phyloP scores from a whole-genome alignment of 2,329 filamentous ascomycete species.

The Sclerotinia glacialis region DNA sequence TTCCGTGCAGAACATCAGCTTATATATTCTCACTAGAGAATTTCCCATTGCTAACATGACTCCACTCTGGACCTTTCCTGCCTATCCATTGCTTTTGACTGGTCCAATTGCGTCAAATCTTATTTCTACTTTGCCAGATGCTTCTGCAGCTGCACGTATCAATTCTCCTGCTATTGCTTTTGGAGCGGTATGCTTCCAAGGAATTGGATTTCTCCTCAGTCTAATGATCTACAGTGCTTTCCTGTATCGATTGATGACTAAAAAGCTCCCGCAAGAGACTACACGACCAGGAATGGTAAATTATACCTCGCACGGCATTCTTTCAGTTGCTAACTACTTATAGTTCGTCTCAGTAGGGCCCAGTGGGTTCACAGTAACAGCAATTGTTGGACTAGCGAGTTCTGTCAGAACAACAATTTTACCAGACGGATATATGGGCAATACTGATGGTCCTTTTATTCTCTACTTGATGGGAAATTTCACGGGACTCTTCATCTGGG shows the following conservation, averaged over 20 bases:
- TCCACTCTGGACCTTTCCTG: slow-evolving; percentile 83
- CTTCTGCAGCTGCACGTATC: slow-evolving; percentile 41
- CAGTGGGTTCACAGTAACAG: slow-evolving; percentile 57
- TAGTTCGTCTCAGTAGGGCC: slow-evolving; percentile 80
- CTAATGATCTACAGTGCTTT: slow-evolving; percentile 84
- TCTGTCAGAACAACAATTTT: slow-evolving; percentile 41
- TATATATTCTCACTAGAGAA: slow-evolving; percentile 39
- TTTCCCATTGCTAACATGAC: slow-evolving; percentile 79
- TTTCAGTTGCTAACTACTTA: not conserved
- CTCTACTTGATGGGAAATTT: slow-evolving; percentile 55
- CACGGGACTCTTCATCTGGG: slow-evolving; percentile 76
- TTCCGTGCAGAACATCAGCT: not conserved
- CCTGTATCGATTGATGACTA: slow-evolving; percentile 83
- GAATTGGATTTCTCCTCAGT: slow-evolving; percentile 54
- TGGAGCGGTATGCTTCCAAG: slow-evolving; percentile 51
- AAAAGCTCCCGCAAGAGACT: slow-evolving; percentile 74
- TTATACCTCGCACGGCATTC: not conserved
- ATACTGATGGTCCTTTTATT: slow-evolving; percentile 45
- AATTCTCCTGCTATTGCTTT: slow-evolving; percentile 49
- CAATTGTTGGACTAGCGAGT: slow-evolving; percentile 45
- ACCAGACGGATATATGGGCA: slow-evolving; percentile 45
- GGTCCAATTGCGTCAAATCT: slow-evolving; percentile 65
- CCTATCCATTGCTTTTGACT: slow-evolving; percentile 75
- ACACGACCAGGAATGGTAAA: slow-evolving; percentile 69
- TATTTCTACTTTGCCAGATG: slow-evolving; percentile 40